These are phyloP conservation scores for Moringa oleifera DNA, from an alignment of 345 rosid species.

Conservation along the genomic window DNA sequence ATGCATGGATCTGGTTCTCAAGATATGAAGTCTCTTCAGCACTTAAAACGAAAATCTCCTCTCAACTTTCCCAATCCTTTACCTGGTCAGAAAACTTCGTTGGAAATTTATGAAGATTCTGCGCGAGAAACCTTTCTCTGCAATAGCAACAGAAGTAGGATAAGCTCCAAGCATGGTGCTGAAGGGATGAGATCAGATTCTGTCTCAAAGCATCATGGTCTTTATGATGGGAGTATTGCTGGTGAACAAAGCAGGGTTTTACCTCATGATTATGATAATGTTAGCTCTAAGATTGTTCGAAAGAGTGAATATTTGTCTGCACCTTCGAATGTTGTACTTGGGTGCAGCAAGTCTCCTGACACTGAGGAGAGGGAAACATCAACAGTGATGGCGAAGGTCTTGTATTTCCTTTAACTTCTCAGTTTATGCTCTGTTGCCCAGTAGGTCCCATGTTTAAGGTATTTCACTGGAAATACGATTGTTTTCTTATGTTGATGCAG, in stretches of 20 bases:
- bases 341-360: conserved; percentile 34
- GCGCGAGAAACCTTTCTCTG: conserved; percentile 33
- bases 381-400: conserved; percentile 42
- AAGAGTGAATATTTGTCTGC: conserved; percentile 33
- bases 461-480: conserved; percentile 5
- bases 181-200: conserved; percentile 42
- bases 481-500: conserved; percentile 23
- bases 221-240: conserved; percentile 22
- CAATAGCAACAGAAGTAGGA: conserved; percentile 28
- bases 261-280: conserved; percentile 29
- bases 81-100: conserved; percentile 30
- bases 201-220: conserved; percentile 29
- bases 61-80: conserved; percentile 31
- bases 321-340: conserved; percentile 35
- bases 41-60: conserved; percentile 34
- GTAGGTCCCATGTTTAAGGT: neutral
- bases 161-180: conserved; percentile 37
- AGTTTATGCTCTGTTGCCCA: neutral
- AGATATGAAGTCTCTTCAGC: conserved; percentile 34
- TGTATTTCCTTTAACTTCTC: conserved; percentile 1
- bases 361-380: conserved; percentile 38
- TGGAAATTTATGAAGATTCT: conserved; percentile 36
- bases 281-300: conserved; percentile 24
- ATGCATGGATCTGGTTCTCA: conserved; percentile 37
- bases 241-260: conserved; percentile 27